Base-by-base conservation (phyloP, 2,329 filamentous ascomycete genomes). In the Aspergillus quadricinctus region DNA sequence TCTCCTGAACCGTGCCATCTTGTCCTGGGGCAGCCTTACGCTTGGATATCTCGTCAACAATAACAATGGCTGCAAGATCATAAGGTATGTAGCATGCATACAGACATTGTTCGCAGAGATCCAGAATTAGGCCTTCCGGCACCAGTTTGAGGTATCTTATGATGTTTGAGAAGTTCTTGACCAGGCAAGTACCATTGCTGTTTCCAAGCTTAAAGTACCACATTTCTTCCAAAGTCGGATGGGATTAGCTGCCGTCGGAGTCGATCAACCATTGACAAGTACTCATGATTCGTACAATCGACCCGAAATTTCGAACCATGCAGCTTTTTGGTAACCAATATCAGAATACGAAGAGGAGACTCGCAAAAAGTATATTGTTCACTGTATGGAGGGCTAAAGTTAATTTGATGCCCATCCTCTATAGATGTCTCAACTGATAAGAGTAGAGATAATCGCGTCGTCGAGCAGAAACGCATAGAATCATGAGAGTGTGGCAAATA, bases 1-100 rank as follows among this genome's bases (percentile, higher is more conserved):
- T 59, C 61, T 55, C 58, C 55, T 60, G 59, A 61, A 60, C 59
- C 57, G 61, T 64, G 62, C 59, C 52, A 63, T 53, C 51, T 56
- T 46, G 40, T 45, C 29, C 46, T 29, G 19, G 23, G 37, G 41
- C 4, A 19, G 21, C 41, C n/a, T 23, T 14, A 46, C 4, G 14
- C 31, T 37, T 37, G 31, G 14, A 37, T 8, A 37, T 37, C 31
- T 17, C 5, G 14, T 37, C 31, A 37, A 37, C 31, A 37, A 17
- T 37, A 37, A 37, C 31, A 37, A 37, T n/a, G 14, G 17, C 14
- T 17, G 31, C 31, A 17, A 35, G 31, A 35, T 5, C 31, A 14
- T 17, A 35, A 35, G 31, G 11, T 35, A 35, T 35, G 31, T 14
- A 35, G 14, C 0, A n/a, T 37, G 31, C 31, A 17, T 17, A 37